Evolutionary conservation across 768 basidiomycete species (phyloP), one percentile per base, ranked within the genome.

Genomic region (Candolleomyces aberdarensis): DNA sequence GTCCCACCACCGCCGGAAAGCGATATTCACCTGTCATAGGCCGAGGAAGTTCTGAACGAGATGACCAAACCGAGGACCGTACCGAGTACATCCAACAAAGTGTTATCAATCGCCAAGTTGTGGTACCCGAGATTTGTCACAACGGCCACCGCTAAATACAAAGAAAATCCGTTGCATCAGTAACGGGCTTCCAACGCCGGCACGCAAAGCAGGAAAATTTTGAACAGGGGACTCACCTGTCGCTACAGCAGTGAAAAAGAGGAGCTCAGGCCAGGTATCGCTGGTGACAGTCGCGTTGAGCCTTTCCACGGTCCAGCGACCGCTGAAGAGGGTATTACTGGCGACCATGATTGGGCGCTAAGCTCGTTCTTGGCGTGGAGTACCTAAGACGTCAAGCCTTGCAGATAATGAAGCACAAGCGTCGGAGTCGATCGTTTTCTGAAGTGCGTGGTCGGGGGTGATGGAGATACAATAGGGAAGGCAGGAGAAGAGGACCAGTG

Each of bases 1-100:
- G 26, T 20, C 20, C 13, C 26, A 26, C 26, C 26, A 26, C 26
- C 26, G 26, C 26, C 26, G 26, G 3, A 26, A 5, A 50, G 31
- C n/a, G 47, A 14, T 31, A n/a, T 41, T 31, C 55, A 61, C 60
- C 60, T 61, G 19, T 61, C 60, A 32, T 61, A 85, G 1, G 88
- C 87, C 39, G 85, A 86, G 11, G 86, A 86, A 7, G 88, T 90
- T 62, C 89, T 77, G 75, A 90, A 91, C 0, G 85, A 86, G 56
- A 91, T 84, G 52, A 87, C 85, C 65, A 86, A 75, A 82, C 81
- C 87, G 69, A 89, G 82, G 29, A 89, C 86, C 13, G 85, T 87
- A 81, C 88, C 88, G 56, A 91, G 77, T 7, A 90, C 88, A 3
- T 87, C 86, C 59, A 91, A 75, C 63, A 88, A 78, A 9, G 14